phyloP scores from a whole-genome alignment of 2,329 filamentous ascomycete species.

The Geosmithia flava region DNA sequence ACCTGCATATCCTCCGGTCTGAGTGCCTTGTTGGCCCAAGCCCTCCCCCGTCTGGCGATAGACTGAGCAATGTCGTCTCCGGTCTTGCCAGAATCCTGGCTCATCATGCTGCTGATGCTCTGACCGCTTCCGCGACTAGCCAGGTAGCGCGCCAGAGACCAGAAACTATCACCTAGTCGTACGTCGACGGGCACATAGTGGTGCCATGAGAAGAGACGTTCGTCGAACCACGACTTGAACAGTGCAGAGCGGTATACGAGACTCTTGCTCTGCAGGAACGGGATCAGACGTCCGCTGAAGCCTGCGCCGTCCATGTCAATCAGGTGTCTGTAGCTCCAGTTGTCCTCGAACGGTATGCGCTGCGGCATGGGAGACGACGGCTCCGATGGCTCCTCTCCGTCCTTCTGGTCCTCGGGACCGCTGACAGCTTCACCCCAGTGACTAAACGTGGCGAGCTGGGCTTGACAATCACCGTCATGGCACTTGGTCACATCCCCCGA shows the following conservation, averaged over 20 bases:
- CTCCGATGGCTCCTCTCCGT: constrained; percentile 10
- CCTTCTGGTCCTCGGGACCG: neutral
- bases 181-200: constrained; percentile 53
- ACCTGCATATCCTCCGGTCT: constrained; percentile 62
- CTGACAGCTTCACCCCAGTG: constrained; percentile 23
- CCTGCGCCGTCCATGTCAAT: constrained; percentile 61
- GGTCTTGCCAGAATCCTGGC: neutral
- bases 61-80: constrained; percentile 7
- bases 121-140: constrained; percentile 3
- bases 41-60: constrained; percentile 21
- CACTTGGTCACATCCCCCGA: constrained; percentile 27
- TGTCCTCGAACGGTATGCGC: constrained; percentile 16
- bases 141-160: constrained; percentile 30
- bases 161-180: constrained; percentile 40
- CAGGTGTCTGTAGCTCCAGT: constrained; percentile 49
- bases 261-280: constrained; percentile 52
- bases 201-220: constrained; percentile 45
- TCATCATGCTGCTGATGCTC: neutral
- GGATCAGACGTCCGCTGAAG: constrained; percentile 53
- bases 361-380: constrained; percentile 1
- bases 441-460: constrained; percentile 15
- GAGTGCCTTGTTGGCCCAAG: constrained; percentile 46
- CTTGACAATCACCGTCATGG: constrained; percentile 30
- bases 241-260: constrained; percentile 52
- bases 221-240: constrained; percentile 54